A percentile compares a stretch with the other conserved stretches of the same genome.
Conservation (phyloP, 2,329 filamentous ascomycete genomes). For the Mollisia scopiformis region DNA sequence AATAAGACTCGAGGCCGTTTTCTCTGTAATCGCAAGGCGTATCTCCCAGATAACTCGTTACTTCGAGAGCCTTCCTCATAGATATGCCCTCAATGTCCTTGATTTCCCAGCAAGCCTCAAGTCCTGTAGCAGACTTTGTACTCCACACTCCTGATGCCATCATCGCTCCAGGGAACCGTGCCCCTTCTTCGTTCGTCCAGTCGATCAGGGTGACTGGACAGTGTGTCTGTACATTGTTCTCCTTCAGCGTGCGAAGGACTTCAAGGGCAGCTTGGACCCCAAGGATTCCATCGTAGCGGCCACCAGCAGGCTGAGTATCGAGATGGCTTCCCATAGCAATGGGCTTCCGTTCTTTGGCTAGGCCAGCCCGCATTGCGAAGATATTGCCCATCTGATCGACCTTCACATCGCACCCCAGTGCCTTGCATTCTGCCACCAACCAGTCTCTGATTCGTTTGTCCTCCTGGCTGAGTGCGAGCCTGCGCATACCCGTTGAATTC, state of each 20-base stretch:
- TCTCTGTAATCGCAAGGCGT: slow-evolving; percentile 57
- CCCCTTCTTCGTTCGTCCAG: slow-evolving; percentile 67
- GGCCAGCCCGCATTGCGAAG: slow-evolving; percentile 71
- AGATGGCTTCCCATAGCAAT: slow-evolving; percentile 73
- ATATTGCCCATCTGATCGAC: slow-evolving; percentile 76
- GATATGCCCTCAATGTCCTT: slow-evolving; percentile 46
- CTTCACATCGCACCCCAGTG: slow-evolving; percentile 66
- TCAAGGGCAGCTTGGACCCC: slow-evolving; percentile 75
- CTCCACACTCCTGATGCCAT: slow-evolving; percentile 77
- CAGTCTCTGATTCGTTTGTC: slow-evolving; percentile 75
- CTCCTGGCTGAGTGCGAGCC: slow-evolving; percentile 69
- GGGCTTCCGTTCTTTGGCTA: slow-evolving; percentile 54
- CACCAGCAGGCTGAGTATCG: slow-evolving; percentile 60
- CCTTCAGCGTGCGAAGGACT: slow-evolving; percentile 67
- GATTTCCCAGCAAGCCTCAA: slow-evolving; percentile 63
- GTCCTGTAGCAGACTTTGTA: slow-evolving; percentile 54
- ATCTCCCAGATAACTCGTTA: slow-evolving; percentile 71
- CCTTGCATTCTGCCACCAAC: slow-evolving; percentile 66
- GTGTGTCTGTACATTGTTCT: slow-evolving; percentile 68
- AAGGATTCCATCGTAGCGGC: slow-evolving; percentile 77
- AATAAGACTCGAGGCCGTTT: slow-evolving; percentile 72
- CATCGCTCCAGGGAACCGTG: slow-evolving; percentile 76
- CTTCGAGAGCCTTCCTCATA: slow-evolving; percentile 49
- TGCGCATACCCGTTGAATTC: slow-evolving; percentile 64
- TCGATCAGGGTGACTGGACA: slow-evolving; percentile 58